Evolutionary conservation across 805 yeast genomes (phyloP).

Genomic region (Henningerozyma blattae): DNA sequence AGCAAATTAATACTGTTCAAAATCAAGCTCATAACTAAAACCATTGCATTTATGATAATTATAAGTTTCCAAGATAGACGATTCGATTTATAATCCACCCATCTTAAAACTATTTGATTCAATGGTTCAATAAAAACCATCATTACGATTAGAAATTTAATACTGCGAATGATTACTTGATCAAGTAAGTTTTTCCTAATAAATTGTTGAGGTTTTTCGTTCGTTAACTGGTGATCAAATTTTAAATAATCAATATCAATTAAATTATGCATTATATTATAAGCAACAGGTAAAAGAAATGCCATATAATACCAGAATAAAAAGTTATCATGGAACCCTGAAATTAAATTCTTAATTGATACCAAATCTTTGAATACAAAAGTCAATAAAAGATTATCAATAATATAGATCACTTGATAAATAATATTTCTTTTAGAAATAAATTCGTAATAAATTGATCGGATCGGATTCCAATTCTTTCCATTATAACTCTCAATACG

Average conservation of each 20-base stretch:
- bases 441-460: constrained; percentile 16
- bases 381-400: constrained; percentile 15
- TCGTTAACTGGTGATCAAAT: constrained; percentile 30
- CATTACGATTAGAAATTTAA: constrained; percentile 14
- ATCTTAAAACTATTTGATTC: constrained; percentile 16
- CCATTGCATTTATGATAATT: no score
- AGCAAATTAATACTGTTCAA: constrained; percentile 50
- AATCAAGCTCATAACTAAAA: no score
- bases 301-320: constrained; percentile 20
- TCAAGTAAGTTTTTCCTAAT: constrained; percentile 23
- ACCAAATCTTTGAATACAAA: constrained; percentile 15
- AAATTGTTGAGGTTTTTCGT: constrained; percentile 26
- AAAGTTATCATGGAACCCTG: no score
- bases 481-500: constrained; percentile 26
- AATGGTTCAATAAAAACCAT: constrained; percentile 19
- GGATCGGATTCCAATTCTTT: constrained; percentile 13
- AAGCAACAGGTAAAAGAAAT: constrained; percentile 30
- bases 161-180: constrained; percentile 17
- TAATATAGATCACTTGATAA: constrained; percentile 9
- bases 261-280: constrained; percentile 38
- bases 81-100: no score
- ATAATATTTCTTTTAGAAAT: constrained; percentile 23
- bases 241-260: constrained; percentile 44
- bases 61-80: no score
- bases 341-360: background rate